Evolutionary conservation across 768 basidiomycete species (phyloP).

Genomic region (Agrocybe chaxingu): DNA sequence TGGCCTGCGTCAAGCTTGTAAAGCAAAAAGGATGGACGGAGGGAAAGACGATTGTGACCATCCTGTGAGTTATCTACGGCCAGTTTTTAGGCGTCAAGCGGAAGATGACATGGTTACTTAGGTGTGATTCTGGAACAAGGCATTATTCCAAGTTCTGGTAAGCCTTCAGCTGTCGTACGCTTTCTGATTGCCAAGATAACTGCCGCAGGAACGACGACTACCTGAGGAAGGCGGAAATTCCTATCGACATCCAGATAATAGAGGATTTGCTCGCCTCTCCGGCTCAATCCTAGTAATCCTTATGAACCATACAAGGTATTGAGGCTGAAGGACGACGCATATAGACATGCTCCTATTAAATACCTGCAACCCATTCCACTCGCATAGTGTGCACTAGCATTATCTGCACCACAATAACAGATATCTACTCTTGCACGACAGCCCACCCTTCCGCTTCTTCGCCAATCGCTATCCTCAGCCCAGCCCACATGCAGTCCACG

Average conservation of each 20-base stretch:
- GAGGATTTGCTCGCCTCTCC: constrained; percentile 35
- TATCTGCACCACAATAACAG: background rate
- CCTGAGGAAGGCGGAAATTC: constrained; percentile 41
- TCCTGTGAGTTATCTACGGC: constrained; percentile 54
- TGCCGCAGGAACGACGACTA: constrained; percentile 52
- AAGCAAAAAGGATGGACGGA: constrained; percentile 66
- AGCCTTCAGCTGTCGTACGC: background rate
- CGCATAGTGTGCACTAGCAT: background rate
- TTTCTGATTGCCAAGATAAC: background rate
- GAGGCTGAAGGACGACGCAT: background rate
- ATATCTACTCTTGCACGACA: constrained; percentile 55
- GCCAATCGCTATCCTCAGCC: constrained; percentile 73
- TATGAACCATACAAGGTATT: background rate
- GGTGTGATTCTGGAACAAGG: constrained; percentile 86
- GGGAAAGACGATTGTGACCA: constrained; percentile 77
- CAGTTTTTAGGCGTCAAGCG: background rate
- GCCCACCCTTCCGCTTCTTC: constrained; percentile 47
- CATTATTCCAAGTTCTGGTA: constrained; percentile 85
- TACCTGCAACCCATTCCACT: too few relatives aligned
- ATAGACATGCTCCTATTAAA: too few relatives aligned
- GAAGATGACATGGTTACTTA: constrained; percentile 19
- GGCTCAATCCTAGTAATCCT: constrained; percentile 10
- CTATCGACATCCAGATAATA: constrained; percentile 36
- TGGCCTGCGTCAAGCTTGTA: constrained; percentile 83
- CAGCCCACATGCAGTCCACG: constrained; percentile 80